Conservation (phyloP, 108 stramenopile genomes). For the Skeletonema potamos region DNA sequence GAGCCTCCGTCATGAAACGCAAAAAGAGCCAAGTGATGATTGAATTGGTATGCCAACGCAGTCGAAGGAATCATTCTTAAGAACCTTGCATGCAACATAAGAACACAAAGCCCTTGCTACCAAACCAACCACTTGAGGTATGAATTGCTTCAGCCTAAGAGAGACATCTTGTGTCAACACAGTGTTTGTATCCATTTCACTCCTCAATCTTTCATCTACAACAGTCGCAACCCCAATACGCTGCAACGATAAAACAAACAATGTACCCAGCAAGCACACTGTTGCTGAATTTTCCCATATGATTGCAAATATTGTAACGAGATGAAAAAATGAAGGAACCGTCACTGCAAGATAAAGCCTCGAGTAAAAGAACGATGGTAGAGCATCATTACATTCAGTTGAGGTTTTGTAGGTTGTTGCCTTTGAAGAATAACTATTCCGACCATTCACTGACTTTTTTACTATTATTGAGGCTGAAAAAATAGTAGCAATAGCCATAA, state of each 20-base stretch:
- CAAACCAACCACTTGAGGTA: not conserved
- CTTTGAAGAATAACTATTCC: not conserved
- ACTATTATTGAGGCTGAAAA: not conserved
- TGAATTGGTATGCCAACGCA: conserved; percentile 6
- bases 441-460: not conserved
- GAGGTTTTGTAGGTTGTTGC: not conserved
- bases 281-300: conserved; percentile 65
- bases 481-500: conserved; percentile 1
- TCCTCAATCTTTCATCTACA: conserved; percentile 9
- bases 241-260: conserved; percentile 43
- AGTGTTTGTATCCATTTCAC: not conserved
- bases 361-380: conserved; percentile 22
- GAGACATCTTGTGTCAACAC: not conserved
- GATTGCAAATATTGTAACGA: conserved; percentile 45
- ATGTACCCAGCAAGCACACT: conserved; percentile 21
- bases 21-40: not conserved
- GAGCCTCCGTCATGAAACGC: not conserved
- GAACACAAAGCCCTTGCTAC: not conserved
- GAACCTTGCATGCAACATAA: not conserved
- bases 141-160: not conserved
- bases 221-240: conserved; percentile 22
- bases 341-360: conserved; percentile 45
- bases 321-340: conserved; percentile 33
- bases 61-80: not conserved
- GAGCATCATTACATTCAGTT: not conserved